These are phyloP conservation scores for Xylaria nigripes DNA, from an alignment of 495 filamentous ascomycete genomes.

Conservation along the genomic window DNA sequence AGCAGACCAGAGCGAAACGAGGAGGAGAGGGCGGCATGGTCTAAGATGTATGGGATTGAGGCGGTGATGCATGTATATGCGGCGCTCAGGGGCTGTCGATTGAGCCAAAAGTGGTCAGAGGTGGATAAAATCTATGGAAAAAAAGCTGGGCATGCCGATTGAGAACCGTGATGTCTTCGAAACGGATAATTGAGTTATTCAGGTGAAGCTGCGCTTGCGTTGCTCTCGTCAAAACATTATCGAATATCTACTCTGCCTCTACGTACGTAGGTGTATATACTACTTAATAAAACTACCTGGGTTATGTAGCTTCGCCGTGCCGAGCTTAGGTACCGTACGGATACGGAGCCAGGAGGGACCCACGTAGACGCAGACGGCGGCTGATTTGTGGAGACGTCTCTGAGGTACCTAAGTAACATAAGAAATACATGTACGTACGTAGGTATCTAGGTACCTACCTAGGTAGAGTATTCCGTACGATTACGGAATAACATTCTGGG, in stretches of 20 bases:
- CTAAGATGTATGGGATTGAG: conserved; percentile 2
- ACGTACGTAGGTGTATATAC: too few relatives aligned
- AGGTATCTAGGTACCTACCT: too few relatives aligned
- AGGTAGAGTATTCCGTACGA: too few relatives aligned
- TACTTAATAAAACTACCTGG: too few relatives aligned
- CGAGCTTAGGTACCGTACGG: not conserved
- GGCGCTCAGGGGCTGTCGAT: not conserved
- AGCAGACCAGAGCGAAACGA: conserved; percentile 12
- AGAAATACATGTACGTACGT: too few relatives aligned
- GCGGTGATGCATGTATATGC: not conserved
- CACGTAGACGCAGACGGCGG: not conserved
- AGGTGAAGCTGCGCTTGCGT: not conserved
- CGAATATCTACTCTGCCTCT: too few relatives aligned
- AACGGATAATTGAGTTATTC: not conserved
- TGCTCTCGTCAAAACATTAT: not conserved
- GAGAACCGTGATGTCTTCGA: not conserved
- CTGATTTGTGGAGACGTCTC: not conserved
- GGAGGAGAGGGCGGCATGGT: conserved; percentile 14
- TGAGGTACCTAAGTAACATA: too few relatives aligned
- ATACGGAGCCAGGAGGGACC: not conserved
- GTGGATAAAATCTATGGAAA: not conserved
- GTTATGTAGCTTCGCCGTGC: not conserved
- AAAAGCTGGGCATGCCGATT: conserved; percentile 4
- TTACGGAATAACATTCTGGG: too few relatives aligned
- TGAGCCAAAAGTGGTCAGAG: not conserved